Evolutionary conservation across 225 moss, liverwort and hornwort genomes (phyloP), one percentile per base, ranked within the genome.

Genomic region (Takakia lepidozioides): DNA sequence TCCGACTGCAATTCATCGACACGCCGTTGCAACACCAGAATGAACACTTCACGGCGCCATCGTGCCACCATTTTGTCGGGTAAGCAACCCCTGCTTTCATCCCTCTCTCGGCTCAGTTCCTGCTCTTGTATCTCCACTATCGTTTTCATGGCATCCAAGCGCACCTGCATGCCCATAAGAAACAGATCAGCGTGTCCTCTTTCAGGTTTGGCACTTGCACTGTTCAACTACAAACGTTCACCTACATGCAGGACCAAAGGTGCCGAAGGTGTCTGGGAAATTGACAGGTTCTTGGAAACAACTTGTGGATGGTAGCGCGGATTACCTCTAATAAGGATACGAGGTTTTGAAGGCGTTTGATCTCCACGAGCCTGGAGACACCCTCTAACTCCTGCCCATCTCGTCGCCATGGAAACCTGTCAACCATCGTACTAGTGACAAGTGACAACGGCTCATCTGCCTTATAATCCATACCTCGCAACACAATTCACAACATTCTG

Each of bases 51-150:
- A 8, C 41, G 41, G 4, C 41, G 41, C 41, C 41, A 41, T 20
- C 41, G 17, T 41, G 41, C 41, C 41, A 41, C 41, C 41, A 41
- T 41, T 19, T 41, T 41, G 17, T 17, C 6, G n/a, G 41, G 41
- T 41, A 20, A 19, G 3, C 38, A 14, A 41, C 7, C 20, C n/a
- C 41, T 41, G n/a, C 8, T 13, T 20, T 41, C 41, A 41, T 41
- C n/a, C 20, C 41, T 41, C 41, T 41, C 41, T 41, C 41, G 17
- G 8, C 41, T 41, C 20, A 41, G 41, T 20, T 41, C 41, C 41
- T 41, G 41, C 41, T 41, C 41, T 41, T 41, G 41, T 7, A 41
- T 41, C 20, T 41, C 41, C 41, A 41, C 41, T 41, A 41, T 41
- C 10, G 41, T 41, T 41, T 41, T 41, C 41, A 41, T 41, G 11